Evolutionary conservation across 2,329 filamentous ascomycete genomes (phyloP).

Genomic region (Aureobasidium sp.): DNA sequence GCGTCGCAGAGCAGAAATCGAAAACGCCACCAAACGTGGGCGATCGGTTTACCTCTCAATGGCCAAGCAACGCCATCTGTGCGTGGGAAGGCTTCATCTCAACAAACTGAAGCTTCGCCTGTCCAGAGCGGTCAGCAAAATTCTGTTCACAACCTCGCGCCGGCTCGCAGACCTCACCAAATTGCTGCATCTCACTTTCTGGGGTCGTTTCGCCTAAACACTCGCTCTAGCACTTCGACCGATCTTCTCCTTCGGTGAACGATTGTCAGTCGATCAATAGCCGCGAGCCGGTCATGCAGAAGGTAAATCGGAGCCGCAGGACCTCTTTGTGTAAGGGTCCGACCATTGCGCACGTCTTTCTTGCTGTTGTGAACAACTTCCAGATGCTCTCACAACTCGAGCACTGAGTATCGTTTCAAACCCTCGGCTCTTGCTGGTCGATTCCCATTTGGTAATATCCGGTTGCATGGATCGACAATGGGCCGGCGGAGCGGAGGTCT

Average conservation of each 20-base stretch:
- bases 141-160: neutral
- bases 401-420: neutral
- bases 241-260: neutral
- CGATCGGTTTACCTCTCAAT: conserved; percentile 4
- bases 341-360: neutral
- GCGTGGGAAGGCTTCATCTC: conserved; percentile 7
- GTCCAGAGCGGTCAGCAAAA: neutral
- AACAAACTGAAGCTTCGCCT: conserved; percentile 1
- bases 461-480: neutral
- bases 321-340: neutral
- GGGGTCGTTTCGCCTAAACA: neutral
- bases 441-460: neutral
- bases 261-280: conserved; percentile 9
- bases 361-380: neutral
- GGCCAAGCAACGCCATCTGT: conserved; percentile 12
- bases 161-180: neutral
- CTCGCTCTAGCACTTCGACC: neutral
- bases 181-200: neutral
- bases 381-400: neutral
- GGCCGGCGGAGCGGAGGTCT: conserved; percentile 7
- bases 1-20: neutral
- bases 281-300: neutral
- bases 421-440: neutral
- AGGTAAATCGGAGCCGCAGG: neutral
- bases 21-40: conserved; percentile 6